Evolutionary conservation across 495 filamentous ascomycete genomes (phyloP).

Genomic region (Daldinia decipiens): DNA sequence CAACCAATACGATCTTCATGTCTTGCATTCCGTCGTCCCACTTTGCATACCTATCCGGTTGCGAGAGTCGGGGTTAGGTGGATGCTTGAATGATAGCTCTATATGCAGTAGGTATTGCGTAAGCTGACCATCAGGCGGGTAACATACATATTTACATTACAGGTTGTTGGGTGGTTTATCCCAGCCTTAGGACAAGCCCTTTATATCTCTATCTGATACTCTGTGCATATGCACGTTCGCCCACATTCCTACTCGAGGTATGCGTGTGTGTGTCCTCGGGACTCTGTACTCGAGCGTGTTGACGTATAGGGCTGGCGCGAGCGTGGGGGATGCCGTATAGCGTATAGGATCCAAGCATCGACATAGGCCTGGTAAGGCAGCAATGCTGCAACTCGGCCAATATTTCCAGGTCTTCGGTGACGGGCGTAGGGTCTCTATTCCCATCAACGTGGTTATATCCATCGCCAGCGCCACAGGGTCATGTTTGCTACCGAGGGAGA

Average conservation of each 20-base stretch:
- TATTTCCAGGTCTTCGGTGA: constrained; percentile 23
- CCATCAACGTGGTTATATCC: not conserved
- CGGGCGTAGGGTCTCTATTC: not conserved
- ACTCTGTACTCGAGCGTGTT: constrained; percentile 13
- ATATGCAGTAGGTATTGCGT: constrained; percentile 17
- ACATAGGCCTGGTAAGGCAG: constrained; percentile 16
- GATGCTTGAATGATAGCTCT: constrained; percentile 17
- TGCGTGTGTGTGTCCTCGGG: not conserved
- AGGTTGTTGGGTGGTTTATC: constrained; percentile 2
- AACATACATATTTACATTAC: not conserved
- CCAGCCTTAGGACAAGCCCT: constrained; percentile 1
- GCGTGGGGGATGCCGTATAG: constrained; percentile 15
- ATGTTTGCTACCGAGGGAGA: constrained; percentile 4
- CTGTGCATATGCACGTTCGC: constrained; percentile 7
- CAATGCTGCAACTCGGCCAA: constrained; percentile 22
- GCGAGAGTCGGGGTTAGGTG: constrained; percentile 16
- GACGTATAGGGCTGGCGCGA: constrained; percentile 36
- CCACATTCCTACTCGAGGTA: constrained; percentile 12
- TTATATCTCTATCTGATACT: constrained; percentile 10
- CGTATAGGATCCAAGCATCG: not conserved
- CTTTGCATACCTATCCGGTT: constrained; percentile 17
- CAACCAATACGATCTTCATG: constrained; percentile 25
- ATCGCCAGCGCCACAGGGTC: constrained; percentile 11
- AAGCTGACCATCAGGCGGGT: constrained; percentile 11
- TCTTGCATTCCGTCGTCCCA: not conserved